These are phyloP conservation scores for Fraxinus floribunda DNA, from an alignment of 305 asterid species.

Conservation along the genomic window DNA sequence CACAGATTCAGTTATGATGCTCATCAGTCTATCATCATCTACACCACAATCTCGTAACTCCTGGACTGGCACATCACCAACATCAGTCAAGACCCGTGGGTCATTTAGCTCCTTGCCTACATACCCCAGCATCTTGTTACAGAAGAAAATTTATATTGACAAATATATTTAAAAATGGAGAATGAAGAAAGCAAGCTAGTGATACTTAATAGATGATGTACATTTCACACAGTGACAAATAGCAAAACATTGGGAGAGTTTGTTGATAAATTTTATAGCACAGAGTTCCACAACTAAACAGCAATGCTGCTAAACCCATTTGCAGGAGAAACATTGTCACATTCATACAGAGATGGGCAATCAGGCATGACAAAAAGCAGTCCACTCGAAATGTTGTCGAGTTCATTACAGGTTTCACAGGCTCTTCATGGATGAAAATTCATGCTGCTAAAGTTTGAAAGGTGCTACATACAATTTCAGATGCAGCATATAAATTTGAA, in stretches of 20 bases:
- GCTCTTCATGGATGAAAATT: background rate
- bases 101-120: constrained; percentile 84
- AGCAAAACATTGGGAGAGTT: background rate
- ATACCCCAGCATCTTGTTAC: constrained; percentile 20
- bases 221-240: background rate
- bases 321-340: background rate
- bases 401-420: background rate
- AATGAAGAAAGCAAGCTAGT: background rate
- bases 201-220: background rate
- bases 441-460: background rate
- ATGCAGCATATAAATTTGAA: background rate
- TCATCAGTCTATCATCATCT: constrained; percentile 87
- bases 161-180: background rate
- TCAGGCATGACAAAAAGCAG: background rate
- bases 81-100: constrained; percentile 85
- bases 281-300: background rate
- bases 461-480: background rate
- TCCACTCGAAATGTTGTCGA: background rate
- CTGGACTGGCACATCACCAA: constrained; percentile 97
- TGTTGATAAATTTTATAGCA: background rate
- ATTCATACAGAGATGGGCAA: background rate
- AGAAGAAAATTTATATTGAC: background rate
- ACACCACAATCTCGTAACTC: constrained; percentile 92
- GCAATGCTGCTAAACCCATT: background rate
- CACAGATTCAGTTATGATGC: constrained; percentile 79